Percentiles rank a stretch among this genome's conserved stretches.
Conservation (phyloP, 768 basidiomycete genomes). For the Podaxis mareebaensis region DNA sequence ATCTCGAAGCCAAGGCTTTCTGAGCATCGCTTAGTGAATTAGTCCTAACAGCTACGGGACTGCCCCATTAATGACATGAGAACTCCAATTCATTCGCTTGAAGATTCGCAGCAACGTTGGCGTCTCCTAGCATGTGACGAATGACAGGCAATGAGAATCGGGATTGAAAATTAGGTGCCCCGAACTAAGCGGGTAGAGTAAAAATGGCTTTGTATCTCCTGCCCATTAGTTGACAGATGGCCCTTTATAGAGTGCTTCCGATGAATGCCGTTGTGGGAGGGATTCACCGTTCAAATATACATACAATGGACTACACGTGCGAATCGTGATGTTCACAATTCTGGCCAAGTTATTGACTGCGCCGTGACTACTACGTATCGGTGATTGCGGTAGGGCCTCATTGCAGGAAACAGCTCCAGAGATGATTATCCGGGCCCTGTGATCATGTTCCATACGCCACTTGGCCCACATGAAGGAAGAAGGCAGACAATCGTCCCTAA, state of each 20-base stretch:
- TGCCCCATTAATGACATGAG: neutral
- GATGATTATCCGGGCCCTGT: neutral
- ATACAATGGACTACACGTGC: too few species aligned
- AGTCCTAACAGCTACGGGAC: neutral
- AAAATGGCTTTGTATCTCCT: neutral
- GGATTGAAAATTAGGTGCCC: neutral
- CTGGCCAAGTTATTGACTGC: neutral
- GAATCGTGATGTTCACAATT: too few species aligned
- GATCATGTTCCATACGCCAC: neutral
- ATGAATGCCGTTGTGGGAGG: too few species aligned
- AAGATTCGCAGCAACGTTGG: neutral
- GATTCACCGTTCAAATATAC: too few species aligned
- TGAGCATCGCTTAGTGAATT: neutral
- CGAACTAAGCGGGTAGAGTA: neutral
- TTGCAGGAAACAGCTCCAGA: neutral
- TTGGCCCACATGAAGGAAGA: neutral
- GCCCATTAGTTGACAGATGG: neutral
- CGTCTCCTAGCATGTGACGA: neutral
- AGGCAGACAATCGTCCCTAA: neutral
- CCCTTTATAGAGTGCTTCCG: too few species aligned
- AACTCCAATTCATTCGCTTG: neutral
- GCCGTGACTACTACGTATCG: neutral
- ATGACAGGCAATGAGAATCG: neutral
- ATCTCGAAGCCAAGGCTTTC: neutral
- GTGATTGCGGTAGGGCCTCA: neutral